phyloP scores from a whole-genome alignment of 768 basidiomycete species.

The Aureoboletus auriporus region DNA sequence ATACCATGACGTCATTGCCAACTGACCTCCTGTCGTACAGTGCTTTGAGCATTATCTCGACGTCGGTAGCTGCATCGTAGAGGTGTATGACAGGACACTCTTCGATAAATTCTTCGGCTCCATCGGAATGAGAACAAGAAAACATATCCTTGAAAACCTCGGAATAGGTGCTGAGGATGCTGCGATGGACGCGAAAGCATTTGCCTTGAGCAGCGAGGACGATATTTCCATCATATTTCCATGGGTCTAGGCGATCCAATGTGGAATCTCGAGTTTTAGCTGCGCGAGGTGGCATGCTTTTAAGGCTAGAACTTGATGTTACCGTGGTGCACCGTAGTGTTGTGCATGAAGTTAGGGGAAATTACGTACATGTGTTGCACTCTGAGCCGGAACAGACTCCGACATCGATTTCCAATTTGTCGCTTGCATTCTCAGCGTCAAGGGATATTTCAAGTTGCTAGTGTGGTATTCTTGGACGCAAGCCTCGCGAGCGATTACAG shows the following conservation, averaged over 20 bases:
- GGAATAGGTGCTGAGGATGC: conserved; percentile 23
- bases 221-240: conserved; percentile 27
- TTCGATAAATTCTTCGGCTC: conserved; percentile 9
- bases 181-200: conserved; percentile 31
- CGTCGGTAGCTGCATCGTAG: conserved; percentile 10
- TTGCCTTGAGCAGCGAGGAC: conserved; percentile 23
- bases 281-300: background rate
- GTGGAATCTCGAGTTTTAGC: background rate
- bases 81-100: conserved; percentile 19
- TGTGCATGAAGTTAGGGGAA: too few species aligned
- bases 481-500: too few species aligned
- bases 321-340: too few species aligned
- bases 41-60: conserved; percentile 15
- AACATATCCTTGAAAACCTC: conserved; percentile 32
- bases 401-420: too few species aligned
- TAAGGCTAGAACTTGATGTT: too few species aligned
- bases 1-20: background rate
- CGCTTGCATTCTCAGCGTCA: too few species aligned
- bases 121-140: conserved; percentile 1
- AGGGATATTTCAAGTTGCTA: too few species aligned
- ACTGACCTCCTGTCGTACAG: conserved; percentile 13
- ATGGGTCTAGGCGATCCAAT: background rate
- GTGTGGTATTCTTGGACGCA: too few species aligned
- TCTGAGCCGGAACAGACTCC: too few species aligned
- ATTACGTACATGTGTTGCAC: too few species aligned